These are phyloP conservation scores for Termitomyces sp. DNA, from an alignment of 768 basidiomycete genomes.

Conservation along the genomic window DNA sequence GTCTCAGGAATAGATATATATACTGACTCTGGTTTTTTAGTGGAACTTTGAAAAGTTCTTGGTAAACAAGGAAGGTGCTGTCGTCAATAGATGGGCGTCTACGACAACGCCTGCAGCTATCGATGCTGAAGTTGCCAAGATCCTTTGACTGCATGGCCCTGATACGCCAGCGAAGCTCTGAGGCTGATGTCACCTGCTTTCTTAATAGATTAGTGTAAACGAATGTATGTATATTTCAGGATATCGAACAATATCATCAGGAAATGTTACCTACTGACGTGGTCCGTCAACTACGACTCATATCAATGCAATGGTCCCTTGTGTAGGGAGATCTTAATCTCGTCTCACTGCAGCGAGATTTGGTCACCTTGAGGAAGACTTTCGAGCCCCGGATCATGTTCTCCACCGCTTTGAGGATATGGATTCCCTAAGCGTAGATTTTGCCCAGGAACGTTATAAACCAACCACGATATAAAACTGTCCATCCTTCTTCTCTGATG, in stretches of 20 bases:
- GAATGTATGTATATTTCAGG: neutral
- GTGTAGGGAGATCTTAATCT: neutral
- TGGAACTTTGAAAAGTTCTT: constrained; percentile 95
- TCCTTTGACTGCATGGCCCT: constrained; percentile 29
- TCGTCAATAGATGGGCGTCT: constrained; percentile 71
- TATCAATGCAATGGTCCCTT: neutral
- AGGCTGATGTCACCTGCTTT: neutral
- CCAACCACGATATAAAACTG: constrained; percentile 28
- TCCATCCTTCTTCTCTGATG: constrained; percentile 29
- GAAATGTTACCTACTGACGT: neutral
- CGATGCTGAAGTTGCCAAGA: constrained; percentile 56
- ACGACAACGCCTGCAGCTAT: constrained; percentile 66
- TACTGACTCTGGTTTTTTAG: constrained; percentile 29
- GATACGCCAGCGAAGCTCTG: neutral
- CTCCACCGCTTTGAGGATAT: too few species aligned
- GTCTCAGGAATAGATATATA: neutral
- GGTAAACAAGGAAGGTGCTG: constrained; percentile 69
- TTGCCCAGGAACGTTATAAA: constrained; percentile 21
- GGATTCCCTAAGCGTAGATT: neutral
- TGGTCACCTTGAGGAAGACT: too few species aligned
- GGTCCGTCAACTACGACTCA: too few species aligned
- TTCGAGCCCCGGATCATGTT: too few species aligned
- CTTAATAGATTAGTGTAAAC: constrained; percentile 4
- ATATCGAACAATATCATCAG: too few species aligned
- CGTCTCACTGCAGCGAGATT: too few species aligned